Evolutionary conservation across 805 yeast species (phyloP), one percentile per base, ranked within the genome.

Genomic region (Sugiyamaella americana): DNA sequence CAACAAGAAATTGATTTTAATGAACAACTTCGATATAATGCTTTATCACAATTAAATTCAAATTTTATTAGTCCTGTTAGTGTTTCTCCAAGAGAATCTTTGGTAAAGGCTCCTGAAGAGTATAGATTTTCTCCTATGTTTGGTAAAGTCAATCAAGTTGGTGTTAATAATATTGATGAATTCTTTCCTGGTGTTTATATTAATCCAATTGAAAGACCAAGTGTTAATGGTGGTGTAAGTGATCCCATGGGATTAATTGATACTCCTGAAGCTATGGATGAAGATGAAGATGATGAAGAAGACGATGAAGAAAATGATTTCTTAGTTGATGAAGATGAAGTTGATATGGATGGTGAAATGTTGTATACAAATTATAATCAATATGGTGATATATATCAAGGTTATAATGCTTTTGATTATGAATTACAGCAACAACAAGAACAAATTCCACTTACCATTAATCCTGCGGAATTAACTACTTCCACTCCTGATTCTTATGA

Each of bases 241-340:
- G 32, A 26, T 26, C 11, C 32, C 13, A 26, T 26, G 32, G 32
- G 13, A 8, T 26, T 26, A 21, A 5, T 35, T 35, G 42, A 37
- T 22, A 17, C 32, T 2, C 41, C 46, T 2, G 43, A 40, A 35
- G 46, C 49, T 29, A 23, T 32, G 24, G 57, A 51, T 11, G 55
- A 51, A 34, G 55, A 51, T 20, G 54, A 51, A 10, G 54, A 52
- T 16, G 56, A 54, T 20, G 54, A 49, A 30, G 56, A 52, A 23
- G 57, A 47, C 19, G 55, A 52, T 17, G 43, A 37, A 6, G 43
- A 47, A 29, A 8, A 16, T 19, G 19, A 19, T n/a, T 17, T 17
- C 13, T 20, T 5, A 13, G 21, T 23, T 34, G 37, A 30, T n/a
- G 38, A 41, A 6, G 38, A 41, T 13, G 38, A 30, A 6, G 37